phyloP scores from a whole-genome alignment of 148 eudicot species.

The Fallopia convolvulus region DNA sequence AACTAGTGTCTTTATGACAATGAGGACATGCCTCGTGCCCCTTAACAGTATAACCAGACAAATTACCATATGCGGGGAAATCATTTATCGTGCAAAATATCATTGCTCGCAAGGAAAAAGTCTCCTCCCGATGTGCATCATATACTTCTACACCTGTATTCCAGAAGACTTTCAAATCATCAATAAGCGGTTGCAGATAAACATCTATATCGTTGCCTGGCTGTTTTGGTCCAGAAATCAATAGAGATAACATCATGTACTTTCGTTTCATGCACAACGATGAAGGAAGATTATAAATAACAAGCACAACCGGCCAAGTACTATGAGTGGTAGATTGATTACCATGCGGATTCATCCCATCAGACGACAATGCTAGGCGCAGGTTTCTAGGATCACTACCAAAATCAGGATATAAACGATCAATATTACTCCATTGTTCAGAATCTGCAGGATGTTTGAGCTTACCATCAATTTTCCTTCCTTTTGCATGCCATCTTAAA shows the following conservation, averaged over 20 bases:
- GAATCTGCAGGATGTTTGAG: too few relatives aligned
- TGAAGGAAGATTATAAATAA: slow-evolving; percentile 17
- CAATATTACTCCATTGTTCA: too few relatives aligned
- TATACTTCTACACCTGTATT: too few relatives aligned
- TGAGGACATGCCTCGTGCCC: slow-evolving; percentile 9
- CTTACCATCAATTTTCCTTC: too few relatives aligned
- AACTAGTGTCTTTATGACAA: background rate
- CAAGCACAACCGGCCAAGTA: background rate
- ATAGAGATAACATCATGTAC: slow-evolving; percentile 13
- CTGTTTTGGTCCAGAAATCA: background rate
- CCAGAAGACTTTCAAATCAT: too few relatives aligned
- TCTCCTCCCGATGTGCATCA: background rate
- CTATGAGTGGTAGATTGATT: background rate
- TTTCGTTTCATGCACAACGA: slow-evolving; percentile 23
- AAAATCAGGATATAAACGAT: too few relatives aligned
- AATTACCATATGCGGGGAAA: slow-evolving; percentile 11
- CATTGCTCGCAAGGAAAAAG: slow-evolving; percentile 5
- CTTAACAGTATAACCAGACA: background rate
- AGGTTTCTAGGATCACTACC: too few relatives aligned
- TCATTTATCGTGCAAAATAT: slow-evolving; percentile 18
- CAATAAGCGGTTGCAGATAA: background rate
- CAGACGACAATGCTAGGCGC: too few relatives aligned
- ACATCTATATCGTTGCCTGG: slow-evolving; percentile 6
- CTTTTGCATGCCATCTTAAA: too few relatives aligned
- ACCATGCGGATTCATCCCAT: too few relatives aligned